Percentiles rank a stretch among this genome's conserved stretches.
phyloP scores from a whole-genome alignment of 768 basidiomycete genomes.

The Chiua virens region DNA sequence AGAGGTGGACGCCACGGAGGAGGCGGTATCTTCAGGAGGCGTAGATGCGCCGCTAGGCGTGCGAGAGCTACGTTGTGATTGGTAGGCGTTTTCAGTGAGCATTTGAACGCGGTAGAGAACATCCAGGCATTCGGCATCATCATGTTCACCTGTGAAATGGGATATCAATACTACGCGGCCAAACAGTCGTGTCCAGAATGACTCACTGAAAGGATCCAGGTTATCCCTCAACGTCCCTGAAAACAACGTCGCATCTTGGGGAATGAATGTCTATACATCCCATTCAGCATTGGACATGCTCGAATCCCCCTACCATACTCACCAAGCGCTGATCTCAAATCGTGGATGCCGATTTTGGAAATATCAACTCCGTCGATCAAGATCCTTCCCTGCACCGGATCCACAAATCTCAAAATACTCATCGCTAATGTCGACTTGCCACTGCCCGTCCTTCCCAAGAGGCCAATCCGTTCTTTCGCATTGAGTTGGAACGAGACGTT shows the following conservation, averaged over 20 bases:
- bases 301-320: conserved; percentile 23
- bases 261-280: conserved; percentile 66
- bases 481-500: conserved; percentile 71
- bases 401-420: conserved; percentile 83
- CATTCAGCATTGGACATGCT: neutral
- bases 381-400: conserved; percentile 74
- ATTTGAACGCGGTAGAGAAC: conserved; percentile 82
- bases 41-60: conserved; percentile 47
- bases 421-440: conserved; percentile 85
- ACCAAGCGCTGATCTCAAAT: conserved; percentile 76
- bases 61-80: conserved; percentile 52
- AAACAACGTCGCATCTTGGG: conserved; percentile 75
- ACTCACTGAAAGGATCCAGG: conserved; percentile 65
- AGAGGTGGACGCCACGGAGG: conserved; percentile 40
- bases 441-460: conserved; percentile 81
- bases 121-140: conserved; percentile 77
- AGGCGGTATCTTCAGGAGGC: conserved; percentile 39
- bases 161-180: neutral
- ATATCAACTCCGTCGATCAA: conserved; percentile 89
- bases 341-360: conserved; percentile 79
- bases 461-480: conserved; percentile 71
- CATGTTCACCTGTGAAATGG: conserved; percentile 57
- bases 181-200: neutral
- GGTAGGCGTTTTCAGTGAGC: conserved; percentile 48
- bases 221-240: conserved; percentile 78